A percentile compares a stretch with the other conserved stretches of the same genome.
phyloP scores from a whole-genome alignment of 768 basidiomycete species.

The Pulveroboletus sp. region DNA sequence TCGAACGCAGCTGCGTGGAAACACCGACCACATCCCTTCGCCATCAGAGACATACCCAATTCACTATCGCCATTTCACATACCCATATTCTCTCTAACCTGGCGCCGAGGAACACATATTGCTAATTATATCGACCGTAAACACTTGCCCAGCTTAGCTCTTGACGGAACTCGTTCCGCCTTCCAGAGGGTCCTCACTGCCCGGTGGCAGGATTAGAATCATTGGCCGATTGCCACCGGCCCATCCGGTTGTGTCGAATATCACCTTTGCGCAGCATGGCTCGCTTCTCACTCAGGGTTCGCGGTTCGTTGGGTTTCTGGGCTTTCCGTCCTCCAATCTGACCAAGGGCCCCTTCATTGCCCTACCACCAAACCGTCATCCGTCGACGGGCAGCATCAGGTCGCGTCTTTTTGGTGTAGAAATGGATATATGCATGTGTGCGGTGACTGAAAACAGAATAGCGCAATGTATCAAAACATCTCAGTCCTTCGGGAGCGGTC shows the following conservation, averaged over 20 bases:
- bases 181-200: not conserved
- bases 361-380: slow-evolving; percentile 15
- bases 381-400: slow-evolving; percentile 1
- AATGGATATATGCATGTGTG: slow-evolving; percentile 13
- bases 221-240: slow-evolving; percentile 6
- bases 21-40: slow-evolving; percentile 9
- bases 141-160: slow-evolving; percentile 3
- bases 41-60: slow-evolving; percentile 16
- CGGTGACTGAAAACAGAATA: slow-evolving; percentile 25
- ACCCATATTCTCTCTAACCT: not conserved
- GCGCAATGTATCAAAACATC: slow-evolving; percentile 19
- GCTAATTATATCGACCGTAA: slow-evolving; percentile 12
- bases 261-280: slow-evolving; percentile 13
- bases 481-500: slow-evolving; percentile 29
- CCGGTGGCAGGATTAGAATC: slow-evolving; percentile 1
- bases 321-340: not conserved
- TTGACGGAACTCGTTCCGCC: not conserved
- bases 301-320: slow-evolving; percentile 9
- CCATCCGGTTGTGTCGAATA: slow-evolving; percentile 6
- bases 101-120: slow-evolving; percentile 3
- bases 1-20: slow-evolving; percentile 18
- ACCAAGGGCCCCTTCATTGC: not conserved
- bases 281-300: slow-evolving; percentile 16
- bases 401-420: slow-evolving; percentile 7
- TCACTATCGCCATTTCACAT: slow-evolving; percentile 9